Percentiles rank a stretch among this genome's conserved stretches.
phyloP scores from a whole-genome alignment of 176 grass and related monocot species.

The Melocanna baccifera region DNA sequence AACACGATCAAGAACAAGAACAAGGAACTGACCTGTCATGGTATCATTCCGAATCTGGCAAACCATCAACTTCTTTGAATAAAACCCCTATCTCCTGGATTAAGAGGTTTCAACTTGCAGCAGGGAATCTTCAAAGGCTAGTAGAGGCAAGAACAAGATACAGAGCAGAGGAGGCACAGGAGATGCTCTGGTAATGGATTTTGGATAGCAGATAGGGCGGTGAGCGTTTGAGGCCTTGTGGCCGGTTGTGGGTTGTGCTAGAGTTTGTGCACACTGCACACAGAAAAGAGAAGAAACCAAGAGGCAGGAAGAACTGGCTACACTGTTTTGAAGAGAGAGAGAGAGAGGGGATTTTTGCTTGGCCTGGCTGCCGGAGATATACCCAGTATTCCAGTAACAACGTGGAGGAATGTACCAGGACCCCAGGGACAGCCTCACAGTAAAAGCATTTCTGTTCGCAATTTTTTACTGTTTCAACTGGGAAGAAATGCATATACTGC shows the following conservation, averaged over 20 bases:
- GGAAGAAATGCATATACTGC: background rate
- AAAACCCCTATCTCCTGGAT: background rate
- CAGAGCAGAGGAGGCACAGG: background rate
- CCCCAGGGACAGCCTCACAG: background rate
- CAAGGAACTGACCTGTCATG: background rate
- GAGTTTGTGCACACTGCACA: background rate
- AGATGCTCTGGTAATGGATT: background rate
- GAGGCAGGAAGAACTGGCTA: constrained; percentile 19
- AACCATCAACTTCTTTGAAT: background rate
- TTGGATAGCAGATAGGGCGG: background rate
- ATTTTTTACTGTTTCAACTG: background rate
- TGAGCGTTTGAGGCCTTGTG: background rate
- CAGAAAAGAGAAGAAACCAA: background rate
- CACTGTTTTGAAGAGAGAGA: background rate
- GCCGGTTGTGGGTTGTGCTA: background rate
- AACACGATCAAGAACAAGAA: background rate
- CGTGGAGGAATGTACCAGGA: constrained; percentile 17
- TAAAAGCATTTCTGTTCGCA: background rate
- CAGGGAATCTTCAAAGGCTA: constrained; percentile 8
- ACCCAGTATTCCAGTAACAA: background rate
- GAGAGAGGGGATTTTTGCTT: background rate
- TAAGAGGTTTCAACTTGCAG: background rate
- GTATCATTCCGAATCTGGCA: background rate
- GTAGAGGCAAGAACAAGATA: background rate
- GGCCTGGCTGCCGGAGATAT: constrained; percentile 9